These are phyloP conservation scores for Kodamaea sagamina DNA, from an alignment of 805 yeast genomes.

Conservation along the genomic window DNA sequence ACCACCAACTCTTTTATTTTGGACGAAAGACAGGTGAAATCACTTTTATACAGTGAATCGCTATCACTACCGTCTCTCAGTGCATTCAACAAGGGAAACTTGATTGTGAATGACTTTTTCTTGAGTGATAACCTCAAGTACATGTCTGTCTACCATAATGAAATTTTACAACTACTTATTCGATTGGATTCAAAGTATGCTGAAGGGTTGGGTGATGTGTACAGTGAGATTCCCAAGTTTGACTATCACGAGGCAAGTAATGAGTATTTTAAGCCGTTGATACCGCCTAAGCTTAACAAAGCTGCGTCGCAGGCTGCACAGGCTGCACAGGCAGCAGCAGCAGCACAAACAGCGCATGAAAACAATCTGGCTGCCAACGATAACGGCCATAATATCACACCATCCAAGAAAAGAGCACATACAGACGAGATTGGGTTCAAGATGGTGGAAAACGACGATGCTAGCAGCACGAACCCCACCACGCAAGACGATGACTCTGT, in stretches of 20 bases:
- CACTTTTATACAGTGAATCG: conserved; percentile 32
- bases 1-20: conserved; percentile 24
- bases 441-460: conserved; percentile 13
- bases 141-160: conserved; percentile 41
- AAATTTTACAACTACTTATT: conserved; percentile 33
- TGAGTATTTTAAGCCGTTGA: conserved; percentile 29
- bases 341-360: conserved; percentile 9
- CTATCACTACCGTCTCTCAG: conserved; percentile 32
- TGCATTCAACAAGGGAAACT: conserved; percentile 33
- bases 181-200: conserved; percentile 29
- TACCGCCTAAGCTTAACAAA: conserved; percentile 19
- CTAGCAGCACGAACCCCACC: conserved; percentile 10
- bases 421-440: conserved; percentile 12
- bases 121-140: conserved; percentile 35
- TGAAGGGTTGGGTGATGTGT: conserved; percentile 33
- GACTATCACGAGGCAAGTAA: conserved; percentile 31
- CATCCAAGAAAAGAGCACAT: conserved; percentile 18
- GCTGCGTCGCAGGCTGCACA: conserved; percentile 13
- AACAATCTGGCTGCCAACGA: conserved; percentile 4
- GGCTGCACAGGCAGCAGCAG: conserved; percentile 9
- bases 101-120: conserved; percentile 39
- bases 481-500: conserved; percentile 27
- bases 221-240: conserved; percentile 34
- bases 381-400: neutral
- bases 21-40: conserved; percentile 35